These are phyloP conservation scores for Ceratobasidium sp. DNA, from an alignment of 1,284 basidiomycete genomes.

Conservation along the genomic window DNA sequence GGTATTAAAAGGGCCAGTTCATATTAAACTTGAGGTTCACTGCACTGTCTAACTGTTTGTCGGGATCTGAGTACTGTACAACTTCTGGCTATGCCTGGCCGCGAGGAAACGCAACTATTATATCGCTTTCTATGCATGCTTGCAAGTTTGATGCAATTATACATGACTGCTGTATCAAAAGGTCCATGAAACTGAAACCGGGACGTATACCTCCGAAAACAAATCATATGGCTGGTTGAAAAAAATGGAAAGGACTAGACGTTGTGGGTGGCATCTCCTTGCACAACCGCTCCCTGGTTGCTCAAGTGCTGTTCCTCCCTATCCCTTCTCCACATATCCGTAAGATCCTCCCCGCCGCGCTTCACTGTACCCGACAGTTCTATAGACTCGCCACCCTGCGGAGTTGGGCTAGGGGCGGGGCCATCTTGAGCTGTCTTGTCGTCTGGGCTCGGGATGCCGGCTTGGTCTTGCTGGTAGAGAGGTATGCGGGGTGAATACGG, in stretches of 20 bases:
- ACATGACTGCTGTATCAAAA: not conserved
- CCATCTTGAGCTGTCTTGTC: not conserved
- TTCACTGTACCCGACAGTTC: constrained; percentile 33
- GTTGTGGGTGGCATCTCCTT: constrained; percentile 14
- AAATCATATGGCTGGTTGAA: not conserved
- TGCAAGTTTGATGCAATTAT: not conserved
- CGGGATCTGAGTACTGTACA: no score
- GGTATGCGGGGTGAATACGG: constrained; percentile 36
- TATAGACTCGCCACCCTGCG: constrained; percentile 18
- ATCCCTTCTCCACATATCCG: constrained; percentile 22
- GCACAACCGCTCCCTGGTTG: not conserved
- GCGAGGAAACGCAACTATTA: not conserved
- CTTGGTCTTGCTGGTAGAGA: constrained; percentile 24
- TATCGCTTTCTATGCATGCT: not conserved
- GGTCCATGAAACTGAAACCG: not conserved
- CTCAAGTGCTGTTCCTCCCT: constrained; percentile 8
- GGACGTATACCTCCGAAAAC: not conserved
- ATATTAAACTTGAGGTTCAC: no score
- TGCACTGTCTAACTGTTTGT: no score
- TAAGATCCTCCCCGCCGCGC: constrained; percentile 32
- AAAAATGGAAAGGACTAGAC: constrained; percentile 3
- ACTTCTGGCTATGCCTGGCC: not conserved
- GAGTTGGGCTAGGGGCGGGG: not conserved
- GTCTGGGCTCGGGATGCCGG: constrained; percentile 19
- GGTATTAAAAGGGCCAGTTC: no score